These are phyloP conservation scores for Corymbia maculata DNA, from an alignment of 345 rosid species.

Conservation along the genomic window DNA sequence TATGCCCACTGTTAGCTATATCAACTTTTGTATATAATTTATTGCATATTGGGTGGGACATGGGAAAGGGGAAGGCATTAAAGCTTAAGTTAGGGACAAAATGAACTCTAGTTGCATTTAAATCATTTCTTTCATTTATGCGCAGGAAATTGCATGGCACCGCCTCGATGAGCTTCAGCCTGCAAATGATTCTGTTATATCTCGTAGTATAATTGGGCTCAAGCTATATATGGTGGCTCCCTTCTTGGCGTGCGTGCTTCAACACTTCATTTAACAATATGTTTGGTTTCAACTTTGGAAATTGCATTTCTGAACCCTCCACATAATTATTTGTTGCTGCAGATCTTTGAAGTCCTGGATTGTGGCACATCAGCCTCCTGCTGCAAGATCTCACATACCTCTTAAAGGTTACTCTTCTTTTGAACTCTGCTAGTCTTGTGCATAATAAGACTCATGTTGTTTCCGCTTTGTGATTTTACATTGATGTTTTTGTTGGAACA, in stretches of 20 bases:
- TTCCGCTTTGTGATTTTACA: neutral
- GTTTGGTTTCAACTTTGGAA: neutral
- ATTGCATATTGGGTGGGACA: neutral
- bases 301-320: neutral
- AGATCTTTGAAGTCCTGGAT: conserved; percentile 78
- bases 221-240: conserved; percentile 99
- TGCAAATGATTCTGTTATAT: conserved; percentile 66
- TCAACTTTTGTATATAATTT: neutral
- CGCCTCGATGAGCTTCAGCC: conserved; percentile 82
- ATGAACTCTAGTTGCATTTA: neutral
- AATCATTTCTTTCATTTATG: neutral
- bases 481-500: neutral
- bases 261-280: neutral
- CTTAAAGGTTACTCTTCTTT: conserved; percentile 40
- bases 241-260: conserved; percentile 61
- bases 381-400: conserved; percentile 56
- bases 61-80: neutral
- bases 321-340: conserved; percentile 8
- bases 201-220: conserved; percentile 76
- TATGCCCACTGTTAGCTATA: neutral
- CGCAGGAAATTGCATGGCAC: conserved; percentile 97
- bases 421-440: neutral
- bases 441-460: neutral
- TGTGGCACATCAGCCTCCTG: conserved; percentile 43
- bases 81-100: neutral